These are phyloP conservation scores for Trichoderma sp. DNA, from an alignment of 2,329 filamentous ascomycete species.

Conservation along the genomic window DNA sequence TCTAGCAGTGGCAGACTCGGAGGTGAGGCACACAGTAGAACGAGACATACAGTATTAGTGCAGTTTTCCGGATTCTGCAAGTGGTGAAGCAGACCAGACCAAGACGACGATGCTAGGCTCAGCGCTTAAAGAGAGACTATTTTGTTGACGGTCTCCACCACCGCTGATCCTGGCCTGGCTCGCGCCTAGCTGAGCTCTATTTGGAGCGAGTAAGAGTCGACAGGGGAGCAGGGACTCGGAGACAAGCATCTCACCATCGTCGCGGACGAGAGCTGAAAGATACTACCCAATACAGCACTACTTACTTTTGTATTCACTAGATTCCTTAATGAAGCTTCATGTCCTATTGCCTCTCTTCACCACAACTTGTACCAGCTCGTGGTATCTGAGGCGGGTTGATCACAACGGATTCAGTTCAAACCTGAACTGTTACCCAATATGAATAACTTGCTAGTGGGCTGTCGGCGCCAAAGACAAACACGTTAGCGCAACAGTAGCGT, in stretches of 20 bases:
- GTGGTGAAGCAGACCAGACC: background rate
- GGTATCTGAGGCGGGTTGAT: background rate
- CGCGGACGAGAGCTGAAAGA: background rate
- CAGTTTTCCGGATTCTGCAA: background rate
- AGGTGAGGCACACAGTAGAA: background rate
- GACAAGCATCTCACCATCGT: background rate
- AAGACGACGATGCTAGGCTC: background rate
- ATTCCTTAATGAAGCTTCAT: background rate
- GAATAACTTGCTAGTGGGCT: background rate
- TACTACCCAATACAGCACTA: too few species aligned
- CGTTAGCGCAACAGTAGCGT: background rate
- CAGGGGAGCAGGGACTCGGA: background rate
- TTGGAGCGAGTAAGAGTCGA: background rate
- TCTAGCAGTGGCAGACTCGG: too few species aligned
- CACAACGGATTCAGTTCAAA: background rate
- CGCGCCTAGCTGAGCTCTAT: background rate
- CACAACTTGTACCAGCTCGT: too few species aligned
- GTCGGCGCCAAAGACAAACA: background rate
- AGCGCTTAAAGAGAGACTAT: slow-evolving; percentile 8
- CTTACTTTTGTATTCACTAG: background rate
- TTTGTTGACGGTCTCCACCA: background rate
- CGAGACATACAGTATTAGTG: background rate
- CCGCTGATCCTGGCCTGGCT: background rate
- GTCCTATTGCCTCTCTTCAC: background rate
- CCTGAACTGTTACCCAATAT: background rate